Evolutionary conservation across 208 protist genomes (phyloP).

Genomic region (Acanthamoeba castellanii): DNA sequence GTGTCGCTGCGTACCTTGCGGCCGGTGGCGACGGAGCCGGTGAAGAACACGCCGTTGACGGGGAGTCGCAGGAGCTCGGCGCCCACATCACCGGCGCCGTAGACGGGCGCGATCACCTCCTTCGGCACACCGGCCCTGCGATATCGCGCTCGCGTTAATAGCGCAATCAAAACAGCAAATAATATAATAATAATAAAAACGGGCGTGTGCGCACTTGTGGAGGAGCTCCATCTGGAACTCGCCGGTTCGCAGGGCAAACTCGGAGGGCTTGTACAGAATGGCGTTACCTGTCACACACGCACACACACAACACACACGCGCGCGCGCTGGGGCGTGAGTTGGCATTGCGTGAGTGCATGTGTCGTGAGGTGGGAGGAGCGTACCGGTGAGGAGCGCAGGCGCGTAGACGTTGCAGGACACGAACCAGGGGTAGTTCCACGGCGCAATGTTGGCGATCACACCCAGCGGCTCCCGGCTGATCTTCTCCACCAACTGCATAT

Average conservation of each 20-base stretch:
- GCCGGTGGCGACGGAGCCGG: conserved; percentile 69
- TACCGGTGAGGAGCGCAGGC: conserved; percentile 77
- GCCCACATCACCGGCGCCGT: conserved; percentile 72
- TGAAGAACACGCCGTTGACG: conserved; percentile 83
- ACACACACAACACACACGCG: too few species aligned
- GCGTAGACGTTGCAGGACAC: conserved; percentile 78
- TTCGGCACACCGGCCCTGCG: conserved; percentile 75
- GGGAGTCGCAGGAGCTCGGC: conserved; percentile 71
- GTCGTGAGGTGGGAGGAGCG: background rate
- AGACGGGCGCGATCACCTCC: conserved; percentile 62
- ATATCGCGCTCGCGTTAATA: background rate
- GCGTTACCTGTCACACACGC: conserved; percentile 69
- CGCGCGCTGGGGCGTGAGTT: background rate
- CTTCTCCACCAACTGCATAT: conserved; percentile 27
- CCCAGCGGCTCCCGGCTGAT: conserved; percentile 63
- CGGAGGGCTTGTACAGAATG: conserved; percentile 82
- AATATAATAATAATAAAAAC: too few species aligned
- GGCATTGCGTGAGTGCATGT: background rate
- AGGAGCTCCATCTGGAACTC: conserved; percentile 40
- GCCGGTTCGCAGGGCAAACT: conserved; percentile 65
- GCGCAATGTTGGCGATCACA: conserved; percentile 80
- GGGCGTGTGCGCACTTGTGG: conserved; percentile 15
- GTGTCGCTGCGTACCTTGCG: background rate
- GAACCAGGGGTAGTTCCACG: conserved; percentile 85
- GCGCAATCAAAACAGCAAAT: too few species aligned